Evolutionary conservation across 805 yeast species (phyloP).

Genomic region (Hanseniaspora nectarophila): DNA sequence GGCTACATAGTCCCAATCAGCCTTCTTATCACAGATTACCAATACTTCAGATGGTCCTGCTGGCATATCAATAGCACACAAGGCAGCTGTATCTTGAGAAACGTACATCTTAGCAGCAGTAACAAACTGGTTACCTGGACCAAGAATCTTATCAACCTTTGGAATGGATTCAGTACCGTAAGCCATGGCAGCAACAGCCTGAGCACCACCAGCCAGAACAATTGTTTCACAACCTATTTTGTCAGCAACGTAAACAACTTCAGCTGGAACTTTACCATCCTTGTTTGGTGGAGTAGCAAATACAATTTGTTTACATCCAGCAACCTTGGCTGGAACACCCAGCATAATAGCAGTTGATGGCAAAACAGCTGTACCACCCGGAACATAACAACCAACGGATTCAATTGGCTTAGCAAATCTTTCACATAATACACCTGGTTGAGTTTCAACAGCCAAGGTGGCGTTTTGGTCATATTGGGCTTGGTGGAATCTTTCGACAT

Average conservation of each 20-base stretch:
- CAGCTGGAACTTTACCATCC: conserved; percentile 81
- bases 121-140: conserved; percentile 98
- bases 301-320: conserved; percentile 85
- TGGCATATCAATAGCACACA: conserved; percentile 97
- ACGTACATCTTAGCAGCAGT: conserved; percentile 98
- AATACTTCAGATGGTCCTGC: conserved; percentile 98
- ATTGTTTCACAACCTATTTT: conserved; percentile 85
- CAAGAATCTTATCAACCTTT: conserved; percentile 91
- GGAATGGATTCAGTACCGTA: conserved; percentile 90
- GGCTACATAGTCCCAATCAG: conserved; percentile 96
- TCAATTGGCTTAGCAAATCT: conserved; percentile 93
- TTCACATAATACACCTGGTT: conserved; percentile 87
- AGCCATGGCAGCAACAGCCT: conserved; percentile 97
- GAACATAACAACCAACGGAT: conserved; percentile 88
- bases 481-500: conserved; percentile 81
- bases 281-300: conserved; percentile 92
- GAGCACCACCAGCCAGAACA: conserved; percentile 97
- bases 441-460: conserved; percentile 73
- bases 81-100: conserved; percentile 86
- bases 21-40: conserved; percentile 78
- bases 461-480: conserved; percentile 69
- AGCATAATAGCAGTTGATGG: conserved; percentile 97
- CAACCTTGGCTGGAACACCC: conserved; percentile 97
- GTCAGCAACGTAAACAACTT: conserved; percentile 93
- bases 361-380: conserved; percentile 97